A percentile compares a stretch with the other conserved stretches of the same genome.
Conservation (phyloP, 2,329 filamentous ascomycete species). For the Hypoxylon sp. region DNA sequence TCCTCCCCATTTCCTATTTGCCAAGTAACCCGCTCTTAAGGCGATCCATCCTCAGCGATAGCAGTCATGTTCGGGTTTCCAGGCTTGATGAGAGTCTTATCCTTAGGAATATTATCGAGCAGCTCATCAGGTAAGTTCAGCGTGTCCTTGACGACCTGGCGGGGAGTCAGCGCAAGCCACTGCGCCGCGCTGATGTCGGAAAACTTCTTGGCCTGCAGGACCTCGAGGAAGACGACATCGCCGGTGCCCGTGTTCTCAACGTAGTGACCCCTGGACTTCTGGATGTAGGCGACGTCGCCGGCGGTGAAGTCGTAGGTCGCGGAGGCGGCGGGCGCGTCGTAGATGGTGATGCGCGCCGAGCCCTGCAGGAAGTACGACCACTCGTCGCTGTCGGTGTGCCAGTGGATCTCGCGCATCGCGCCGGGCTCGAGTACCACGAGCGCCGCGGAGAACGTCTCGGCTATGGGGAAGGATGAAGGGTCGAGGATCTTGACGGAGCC, state of each 20-base stretch:
- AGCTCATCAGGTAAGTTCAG: constrained; percentile 53
- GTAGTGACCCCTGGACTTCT: constrained; percentile 63
- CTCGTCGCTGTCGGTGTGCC: constrained; percentile 68
- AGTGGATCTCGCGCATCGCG: constrained; percentile 72
- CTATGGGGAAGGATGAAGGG: constrained; percentile 64
- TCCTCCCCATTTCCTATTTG: background rate
- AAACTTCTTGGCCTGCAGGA: constrained; percentile 61
- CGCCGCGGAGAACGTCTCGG: constrained; percentile 62
- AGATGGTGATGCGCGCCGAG: constrained; percentile 64
- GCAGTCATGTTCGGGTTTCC: constrained; percentile 52
- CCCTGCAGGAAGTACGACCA: constrained; percentile 69
- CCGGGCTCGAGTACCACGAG: constrained; percentile 67
- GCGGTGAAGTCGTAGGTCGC: constrained; percentile 67
- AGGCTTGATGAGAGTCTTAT: constrained; percentile 54
- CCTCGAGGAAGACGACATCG: constrained; percentile 67
- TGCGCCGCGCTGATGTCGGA: constrained; percentile 65
- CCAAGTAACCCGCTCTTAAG: background rate
- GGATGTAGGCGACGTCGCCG: constrained; percentile 68
- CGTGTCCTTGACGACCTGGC: constrained; percentile 66
- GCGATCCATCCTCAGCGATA: constrained; percentile 33
- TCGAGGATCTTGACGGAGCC: constrained; percentile 69
- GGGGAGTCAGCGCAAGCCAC: constrained; percentile 66
- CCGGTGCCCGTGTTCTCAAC: constrained; percentile 68
- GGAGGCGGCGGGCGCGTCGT: constrained; percentile 57
- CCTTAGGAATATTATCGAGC: constrained; percentile 50